phyloP scores from a whole-genome alignment of 2,329 filamentous ascomycete genomes.

The Penicillium concentricum region DNA sequence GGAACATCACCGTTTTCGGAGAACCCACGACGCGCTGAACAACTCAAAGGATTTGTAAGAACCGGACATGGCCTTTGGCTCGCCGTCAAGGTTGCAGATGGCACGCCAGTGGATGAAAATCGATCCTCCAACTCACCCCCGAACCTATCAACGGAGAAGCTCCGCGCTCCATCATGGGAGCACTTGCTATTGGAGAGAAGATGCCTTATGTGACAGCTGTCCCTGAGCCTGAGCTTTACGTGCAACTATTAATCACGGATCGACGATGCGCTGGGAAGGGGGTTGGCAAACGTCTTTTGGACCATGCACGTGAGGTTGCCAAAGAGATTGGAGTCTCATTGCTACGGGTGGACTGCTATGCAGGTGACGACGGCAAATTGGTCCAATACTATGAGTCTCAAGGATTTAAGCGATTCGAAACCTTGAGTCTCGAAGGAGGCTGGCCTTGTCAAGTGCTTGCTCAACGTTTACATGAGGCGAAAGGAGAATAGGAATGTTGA shows the following conservation, averaged over 20 bases:
- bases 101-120: neutral
- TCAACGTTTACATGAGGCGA: constrained; percentile 2
- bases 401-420: constrained; percentile 9
- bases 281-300: constrained; percentile 14
- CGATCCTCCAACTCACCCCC: neutral
- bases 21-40: constrained; percentile 13
- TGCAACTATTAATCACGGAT: constrained; percentile 13
- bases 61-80: constrained; percentile 15
- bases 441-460: constrained; percentile 16
- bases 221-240: constrained; percentile 16
- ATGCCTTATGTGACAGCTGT: constrained; percentile 14
- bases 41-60: constrained; percentile 15
- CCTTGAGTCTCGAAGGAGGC: neutral
- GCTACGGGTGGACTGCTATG: constrained; percentile 18
- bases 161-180: constrained; percentile 8
- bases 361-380: constrained; percentile 13
- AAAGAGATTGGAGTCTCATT: constrained; percentile 8
- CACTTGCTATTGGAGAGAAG: constrained; percentile 13
- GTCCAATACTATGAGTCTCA: constrained; percentile 17
- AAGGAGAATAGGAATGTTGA: neutral
- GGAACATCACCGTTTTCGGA: constrained; percentile 12
- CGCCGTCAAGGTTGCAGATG: constrained; percentile 8
- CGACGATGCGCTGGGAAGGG: constrained; percentile 6
- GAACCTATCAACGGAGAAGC: neutral
- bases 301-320: constrained; percentile 15